phyloP scores from a whole-genome alignment of 2,329 filamentous ascomycete species.

The Fusarium illudens region DNA sequence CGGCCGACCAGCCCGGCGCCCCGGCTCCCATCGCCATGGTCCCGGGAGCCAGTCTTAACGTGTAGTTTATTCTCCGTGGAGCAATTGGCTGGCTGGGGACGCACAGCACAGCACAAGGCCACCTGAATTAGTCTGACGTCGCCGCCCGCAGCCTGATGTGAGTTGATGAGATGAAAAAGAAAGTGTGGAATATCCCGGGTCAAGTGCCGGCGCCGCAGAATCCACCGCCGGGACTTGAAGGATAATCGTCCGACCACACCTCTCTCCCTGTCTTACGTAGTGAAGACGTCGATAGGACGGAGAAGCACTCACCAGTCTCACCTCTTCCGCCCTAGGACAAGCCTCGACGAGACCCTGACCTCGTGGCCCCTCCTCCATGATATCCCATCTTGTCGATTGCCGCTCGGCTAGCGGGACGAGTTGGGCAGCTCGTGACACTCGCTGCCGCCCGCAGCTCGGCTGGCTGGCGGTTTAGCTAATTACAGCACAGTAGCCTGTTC shows the following conservation, averaged over 20 bases:
- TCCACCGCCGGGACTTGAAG: neutral
- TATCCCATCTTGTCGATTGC: neutral
- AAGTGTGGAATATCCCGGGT: conserved; percentile 2
- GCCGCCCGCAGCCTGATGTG: neutral
- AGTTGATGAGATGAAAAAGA: neutral
- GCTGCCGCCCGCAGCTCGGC: neutral
- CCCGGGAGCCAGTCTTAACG: conserved; percentile 6
- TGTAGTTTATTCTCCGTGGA: neutral
- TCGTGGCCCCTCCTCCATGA: neutral
- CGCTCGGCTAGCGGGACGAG: neutral
- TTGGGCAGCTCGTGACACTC: conserved; percentile 1
- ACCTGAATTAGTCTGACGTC: conserved; percentile 1
- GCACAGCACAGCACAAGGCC: neutral
- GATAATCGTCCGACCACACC: neutral
- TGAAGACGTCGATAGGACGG: neutral
- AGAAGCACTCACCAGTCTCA: neutral
- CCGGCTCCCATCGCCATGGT: conserved; percentile 25
- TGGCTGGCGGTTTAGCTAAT: neutral
- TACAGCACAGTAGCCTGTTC: neutral
- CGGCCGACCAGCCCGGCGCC: neutral
- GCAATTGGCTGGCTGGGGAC: neutral
- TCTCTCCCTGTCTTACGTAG: neutral
- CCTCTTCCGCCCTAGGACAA: neutral
- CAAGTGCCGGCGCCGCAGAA: conserved; percentile 4
- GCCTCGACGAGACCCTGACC: neutral